phyloP scores from a whole-genome alignment of 1,284 basidiomycete species.

The Ceratobasidium sp. region DNA sequence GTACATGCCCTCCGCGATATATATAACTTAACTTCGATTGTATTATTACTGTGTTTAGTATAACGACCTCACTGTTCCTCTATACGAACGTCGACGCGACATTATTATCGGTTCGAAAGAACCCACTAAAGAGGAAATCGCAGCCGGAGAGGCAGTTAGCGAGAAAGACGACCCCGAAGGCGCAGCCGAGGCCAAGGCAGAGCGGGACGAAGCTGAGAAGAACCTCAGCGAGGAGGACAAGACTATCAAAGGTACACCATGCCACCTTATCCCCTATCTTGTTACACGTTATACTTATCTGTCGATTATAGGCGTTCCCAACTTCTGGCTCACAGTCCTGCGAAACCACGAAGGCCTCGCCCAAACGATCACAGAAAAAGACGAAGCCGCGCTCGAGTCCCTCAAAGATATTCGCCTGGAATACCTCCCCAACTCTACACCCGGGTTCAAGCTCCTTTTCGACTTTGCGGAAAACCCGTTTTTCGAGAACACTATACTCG shows the following conservation, averaged over 20 bases:
- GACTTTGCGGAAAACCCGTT: conserved; percentile 86
- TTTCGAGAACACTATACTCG: conserved; percentile 86
- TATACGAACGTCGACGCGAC: conserved; percentile 87
- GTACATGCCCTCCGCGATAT: conserved; percentile 1
- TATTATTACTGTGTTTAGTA: conserved; percentile 74
- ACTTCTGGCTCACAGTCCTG: conserved; percentile 98
- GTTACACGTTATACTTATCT: background rate
- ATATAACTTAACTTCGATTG: conserved; percentile 9
- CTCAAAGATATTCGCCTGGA: conserved; percentile 77
- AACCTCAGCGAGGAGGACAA: conserved; percentile 55
- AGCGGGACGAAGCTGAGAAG: conserved; percentile 61
- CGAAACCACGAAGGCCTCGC: conserved; percentile 90
- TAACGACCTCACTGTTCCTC: conserved; percentile 85
- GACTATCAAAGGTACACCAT: conserved; percentile 53
- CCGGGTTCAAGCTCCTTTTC: conserved; percentile 89
- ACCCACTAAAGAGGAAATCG: conserved; percentile 86
- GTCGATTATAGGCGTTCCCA: conserved; percentile 75
- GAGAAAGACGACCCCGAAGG: conserved; percentile 56
- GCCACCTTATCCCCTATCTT: conserved; percentile 52
- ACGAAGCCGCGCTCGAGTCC: conserved; percentile 77
- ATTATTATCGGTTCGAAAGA: conserved; percentile 85
- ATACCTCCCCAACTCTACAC: conserved; percentile 68
- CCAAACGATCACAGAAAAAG: conserved; percentile 93
- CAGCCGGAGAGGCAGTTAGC: conserved; percentile 71
- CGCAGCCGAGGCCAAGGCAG: conserved; percentile 67